Base-by-base conservation (phyloP, 1,284 basidiomycete genomes). In the Fistulinella cinereoalba region DNA sequence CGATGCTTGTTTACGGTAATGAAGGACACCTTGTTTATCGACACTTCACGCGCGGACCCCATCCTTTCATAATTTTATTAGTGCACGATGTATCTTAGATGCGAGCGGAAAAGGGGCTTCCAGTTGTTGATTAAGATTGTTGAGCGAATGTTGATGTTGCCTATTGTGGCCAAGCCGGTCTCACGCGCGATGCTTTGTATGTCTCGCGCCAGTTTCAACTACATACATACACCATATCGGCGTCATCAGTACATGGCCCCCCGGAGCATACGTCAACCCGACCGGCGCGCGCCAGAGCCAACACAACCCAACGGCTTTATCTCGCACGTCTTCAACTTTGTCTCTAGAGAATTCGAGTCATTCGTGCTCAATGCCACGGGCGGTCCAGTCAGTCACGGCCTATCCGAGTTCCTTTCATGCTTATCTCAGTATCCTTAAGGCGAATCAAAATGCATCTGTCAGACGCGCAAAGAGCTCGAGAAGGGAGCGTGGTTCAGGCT, bases 261-360 rank as follows among this genome's bases (percentile, higher is more conserved):
- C 4, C 28, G 28, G 28, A 9, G 28, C 28, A 31, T 55, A 46
- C 52, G 37, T 10, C 32, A 24, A 18, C 41, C 23, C 8, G 37
- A 47, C 33, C 18, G 42, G 13, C 12, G 38, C 4, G 15, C 15
- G 6, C 31, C 16, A 32, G 43, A 19, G 22, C 25, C 48, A 22
- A 47, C 46, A 37, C 18, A 31, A 32, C 41, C 50, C n/a, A 15
- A 7, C 10, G 77, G 83, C 44, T 56, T 88, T 11, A 57, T 88
- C 33, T 79, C 82, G 6, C 79, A 78, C 51, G 81, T 88, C 7
- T 73, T 88, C 56, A 75, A 66, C 59, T 85, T 81, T 59, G 77
- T 88, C 4, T 78, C 85, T n/a, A 71, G 78, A 37, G 85, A 88
- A 62, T 57, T 88, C 24, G 80, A 80, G 40, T 81, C 81, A 13